Percentiles rank a stretch among this genome's conserved stretches.
These are phyloP conservation scores for Stephania yunnanensis DNA, from an alignment of 164 flowering plant genomes.

Conservation along the genomic window DNA sequence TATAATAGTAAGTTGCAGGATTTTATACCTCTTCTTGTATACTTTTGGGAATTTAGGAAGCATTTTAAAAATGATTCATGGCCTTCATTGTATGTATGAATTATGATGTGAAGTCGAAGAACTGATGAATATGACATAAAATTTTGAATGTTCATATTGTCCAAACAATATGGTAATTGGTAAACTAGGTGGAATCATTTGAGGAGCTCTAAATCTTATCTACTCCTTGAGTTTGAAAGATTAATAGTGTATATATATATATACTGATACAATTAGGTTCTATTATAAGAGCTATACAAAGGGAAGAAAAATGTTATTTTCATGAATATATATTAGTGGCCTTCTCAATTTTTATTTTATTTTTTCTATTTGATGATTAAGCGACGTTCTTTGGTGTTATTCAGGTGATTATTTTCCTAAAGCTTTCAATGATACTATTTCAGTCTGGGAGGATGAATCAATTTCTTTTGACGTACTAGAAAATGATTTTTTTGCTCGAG, in stretches of 20 bases:
- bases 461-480: constrained; percentile 56
- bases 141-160: too few species aligned
- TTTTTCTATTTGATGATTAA: not conserved
- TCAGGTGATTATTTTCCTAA: constrained; percentile 84
- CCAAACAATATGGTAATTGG: too few species aligned
- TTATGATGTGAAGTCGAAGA: too few species aligned
- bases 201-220: too few species aligned
- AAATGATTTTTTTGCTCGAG: constrained; percentile 65
- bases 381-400: constrained; percentile 5
- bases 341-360: not conserved
- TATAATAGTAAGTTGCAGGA: constrained; percentile 56
- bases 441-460: constrained; percentile 97
- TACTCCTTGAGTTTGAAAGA: not conserved
- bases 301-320: not conserved
- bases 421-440: constrained; percentile 48
- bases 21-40: not conserved
- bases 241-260: not conserved
- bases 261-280: not conserved
- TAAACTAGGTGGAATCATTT: too few species aligned
- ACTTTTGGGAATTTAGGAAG: not conserved
- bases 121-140: too few species aligned
- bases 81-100: too few species aligned
- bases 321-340: not conserved
- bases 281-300: not conserved
- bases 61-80: not conserved